Evolutionary conservation across 2,329 filamentous ascomycete genomes (phyloP).

Genomic region (Alternaria gansuensis): DNA sequence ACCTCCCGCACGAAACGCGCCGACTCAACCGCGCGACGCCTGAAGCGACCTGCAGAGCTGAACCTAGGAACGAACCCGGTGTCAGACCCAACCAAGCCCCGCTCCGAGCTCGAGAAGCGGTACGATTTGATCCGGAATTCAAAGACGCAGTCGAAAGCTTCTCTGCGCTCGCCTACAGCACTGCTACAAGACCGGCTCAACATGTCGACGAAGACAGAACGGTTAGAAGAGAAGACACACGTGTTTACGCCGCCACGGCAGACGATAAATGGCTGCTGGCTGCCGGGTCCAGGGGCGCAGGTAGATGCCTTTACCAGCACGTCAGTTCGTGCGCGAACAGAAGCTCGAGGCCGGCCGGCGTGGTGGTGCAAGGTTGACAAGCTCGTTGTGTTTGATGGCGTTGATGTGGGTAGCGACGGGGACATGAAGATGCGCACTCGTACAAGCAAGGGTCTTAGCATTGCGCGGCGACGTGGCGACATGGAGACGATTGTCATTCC

Average conservation of each 20-base stretch:
- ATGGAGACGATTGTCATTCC: conserved; percentile 45
- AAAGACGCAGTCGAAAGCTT: conserved; percentile 39
- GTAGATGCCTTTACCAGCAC: conserved; percentile 38
- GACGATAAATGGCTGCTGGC: conserved; percentile 41
- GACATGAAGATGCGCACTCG: conserved; percentile 33
- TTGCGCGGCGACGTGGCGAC: conserved; percentile 43
- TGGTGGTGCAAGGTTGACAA: conserved; percentile 52
- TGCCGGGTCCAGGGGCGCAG: conserved; percentile 39
- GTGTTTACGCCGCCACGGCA: conserved; percentile 41
- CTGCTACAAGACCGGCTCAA: conserved; percentile 44
- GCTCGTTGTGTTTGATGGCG: conserved; percentile 47
- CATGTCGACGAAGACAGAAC: conserved; percentile 31
- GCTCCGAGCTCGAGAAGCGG: conserved; percentile 46
- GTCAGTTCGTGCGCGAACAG: conserved; percentile 41
- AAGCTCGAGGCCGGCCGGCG: conserved; percentile 32
- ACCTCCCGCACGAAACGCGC: conserved; percentile 24
- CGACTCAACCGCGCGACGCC: conserved; percentile 28
- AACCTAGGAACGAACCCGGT: conserved; percentile 34
- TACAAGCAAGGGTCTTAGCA: conserved; percentile 43
- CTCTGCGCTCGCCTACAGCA: conserved; percentile 46
- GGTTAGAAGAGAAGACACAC: conserved; percentile 32
- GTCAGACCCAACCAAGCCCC: conserved; percentile 28
- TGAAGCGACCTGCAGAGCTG: conserved; percentile 43
- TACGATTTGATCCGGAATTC: conserved; percentile 47
- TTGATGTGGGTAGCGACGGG: conserved; percentile 25